Conservation (phyloP, 805 yeast genomes). For the Wickerhamomyces mucosus region DNA sequence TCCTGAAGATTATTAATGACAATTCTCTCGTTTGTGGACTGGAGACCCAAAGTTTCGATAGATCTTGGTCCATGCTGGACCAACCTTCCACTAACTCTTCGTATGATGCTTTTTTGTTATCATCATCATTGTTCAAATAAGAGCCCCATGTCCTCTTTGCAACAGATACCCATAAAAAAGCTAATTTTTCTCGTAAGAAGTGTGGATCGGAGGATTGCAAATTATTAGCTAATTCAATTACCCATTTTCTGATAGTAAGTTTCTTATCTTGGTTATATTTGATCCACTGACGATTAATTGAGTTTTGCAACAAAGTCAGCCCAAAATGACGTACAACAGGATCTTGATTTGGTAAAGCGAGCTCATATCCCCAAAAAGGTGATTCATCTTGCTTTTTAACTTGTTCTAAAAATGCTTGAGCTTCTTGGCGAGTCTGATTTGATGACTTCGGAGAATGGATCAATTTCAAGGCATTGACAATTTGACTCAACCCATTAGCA, state of each 20-base stretch:
- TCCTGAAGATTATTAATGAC: conserved; percentile 67
- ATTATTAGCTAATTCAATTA: conserved; percentile 62
- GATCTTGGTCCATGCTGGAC: conserved; percentile 76
- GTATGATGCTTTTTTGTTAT: conserved; percentile 26
- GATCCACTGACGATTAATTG: conserved; percentile 48
- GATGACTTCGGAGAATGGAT: conserved; percentile 59
- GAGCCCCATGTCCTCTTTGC: conserved; percentile 91
- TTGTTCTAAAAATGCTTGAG: conserved; percentile 61
- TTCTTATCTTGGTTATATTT: conserved; percentile 50
- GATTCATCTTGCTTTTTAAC: conserved; percentile 73
- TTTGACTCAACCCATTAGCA: conserved; percentile 58
- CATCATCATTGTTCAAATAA: conserved; percentile 31
- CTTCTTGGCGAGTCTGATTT: conserved; percentile 47
- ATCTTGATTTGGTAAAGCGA: conserved; percentile 57
- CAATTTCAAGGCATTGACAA: conserved; percentile 66
- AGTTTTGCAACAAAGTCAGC: conserved; percentile 62
- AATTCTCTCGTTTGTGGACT: conserved; percentile 62
- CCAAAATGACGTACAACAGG: conserved; percentile 86
- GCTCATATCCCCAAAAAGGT: conserved; percentile 86
- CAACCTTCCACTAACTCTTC: conserved; percentile 59
- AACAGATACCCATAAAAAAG: conserved; percentile 82
- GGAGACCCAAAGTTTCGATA: conserved; percentile 66
- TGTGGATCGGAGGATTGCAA: conserved; percentile 69
- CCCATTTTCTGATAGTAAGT: conserved; percentile 72
- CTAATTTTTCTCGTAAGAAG: conserved; percentile 80